A percentile compares a stretch with the other conserved stretches of the same genome.
phyloP scores from a whole-genome alignment of 495 filamentous ascomycete genomes.

The Immersiella caudata region DNA sequence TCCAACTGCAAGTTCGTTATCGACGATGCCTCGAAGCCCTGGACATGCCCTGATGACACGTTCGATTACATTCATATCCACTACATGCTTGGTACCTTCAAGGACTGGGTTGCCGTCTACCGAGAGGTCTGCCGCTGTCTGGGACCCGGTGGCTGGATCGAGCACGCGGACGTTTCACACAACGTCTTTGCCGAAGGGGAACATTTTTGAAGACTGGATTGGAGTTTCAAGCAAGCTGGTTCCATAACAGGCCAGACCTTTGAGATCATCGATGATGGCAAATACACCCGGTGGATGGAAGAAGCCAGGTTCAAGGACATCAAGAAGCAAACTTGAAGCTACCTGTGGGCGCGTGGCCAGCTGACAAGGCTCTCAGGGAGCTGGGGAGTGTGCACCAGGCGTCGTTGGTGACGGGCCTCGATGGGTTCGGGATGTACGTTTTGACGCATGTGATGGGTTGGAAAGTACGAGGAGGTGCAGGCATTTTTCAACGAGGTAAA shows the following conservation, averaged over 20 bases:
- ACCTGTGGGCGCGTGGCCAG: slow-evolving; percentile 58
- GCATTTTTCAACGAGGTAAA: slow-evolving; percentile 43
- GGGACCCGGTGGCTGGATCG: slow-evolving; percentile 48
- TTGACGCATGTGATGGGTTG: slow-evolving; percentile 50
- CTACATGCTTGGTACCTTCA: slow-evolving; percentile 55
- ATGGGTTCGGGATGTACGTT: slow-evolving; percentile 48
- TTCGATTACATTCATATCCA: slow-evolving; percentile 71
- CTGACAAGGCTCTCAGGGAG: slow-evolving; percentile 47
- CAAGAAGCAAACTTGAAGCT: slow-evolving; percentile 45
- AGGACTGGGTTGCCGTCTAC: slow-evolving; percentile 55
- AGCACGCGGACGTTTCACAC: slow-evolving; percentile 33
- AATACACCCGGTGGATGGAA: slow-evolving; percentile 50
- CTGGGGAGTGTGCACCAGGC: slow-evolving; percentile 31
- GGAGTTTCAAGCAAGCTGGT: slow-evolving; percentile 38
- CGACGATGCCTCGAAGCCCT: slow-evolving; percentile 56
- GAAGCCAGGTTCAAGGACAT: slow-evolving; percentile 59
- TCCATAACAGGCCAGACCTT: slow-evolving; percentile 27
- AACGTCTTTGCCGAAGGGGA: slow-evolving; percentile 39
- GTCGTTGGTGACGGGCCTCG: slow-evolving; percentile 46
- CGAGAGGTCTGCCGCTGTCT: slow-evolving; percentile 35
- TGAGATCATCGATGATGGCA: slow-evolving; percentile 38
- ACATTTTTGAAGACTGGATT: slow-evolving; percentile 41
- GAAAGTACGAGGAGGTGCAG: slow-evolving; percentile 49
- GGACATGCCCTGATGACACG: slow-evolving; percentile 51
- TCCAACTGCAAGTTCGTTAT: slow-evolving; percentile 51